Percentiles rank a stretch among this genome's conserved stretches.
These are phyloP conservation scores for Phytopythium mirpurense DNA, from an alignment of 352 stramenopile species.

Conservation along the genomic window DNA sequence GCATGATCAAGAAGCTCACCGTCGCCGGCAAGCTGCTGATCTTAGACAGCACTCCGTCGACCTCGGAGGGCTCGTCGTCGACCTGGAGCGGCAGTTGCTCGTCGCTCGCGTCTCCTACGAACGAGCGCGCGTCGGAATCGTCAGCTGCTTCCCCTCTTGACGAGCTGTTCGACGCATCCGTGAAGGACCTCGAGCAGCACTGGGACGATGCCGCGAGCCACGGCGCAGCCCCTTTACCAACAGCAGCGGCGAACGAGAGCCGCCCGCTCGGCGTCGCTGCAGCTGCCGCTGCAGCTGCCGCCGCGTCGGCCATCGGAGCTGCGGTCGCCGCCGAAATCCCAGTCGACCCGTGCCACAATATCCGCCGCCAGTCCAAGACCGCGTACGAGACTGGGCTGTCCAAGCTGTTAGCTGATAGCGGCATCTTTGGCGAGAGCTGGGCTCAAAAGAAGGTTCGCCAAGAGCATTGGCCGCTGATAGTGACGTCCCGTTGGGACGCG, in stretches of 20 bases:
- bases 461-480: too few species aligned
- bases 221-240: neutral
- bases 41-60: conserved; percentile 20
- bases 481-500: too few species aligned
- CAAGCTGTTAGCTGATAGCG: conserved; percentile 50
- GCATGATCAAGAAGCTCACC: conserved; percentile 47
- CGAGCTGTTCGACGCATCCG: conserved; percentile 1
- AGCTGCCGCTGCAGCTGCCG: neutral
- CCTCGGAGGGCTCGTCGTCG: conserved; percentile 10
- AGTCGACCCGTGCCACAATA: conserved; percentile 17
- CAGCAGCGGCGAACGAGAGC: conserved; percentile 12
- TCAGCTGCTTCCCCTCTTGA: neutral
- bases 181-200: conserved; percentile 1
- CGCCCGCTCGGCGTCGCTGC: neutral
- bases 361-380: conserved; percentile 50
- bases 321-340: neutral
- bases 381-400: conserved; percentile 64
- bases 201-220: neutral
- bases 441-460: conserved; percentile 88
- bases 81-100: conserved; percentile 5
- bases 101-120: neutral
- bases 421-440: conserved; percentile 92
- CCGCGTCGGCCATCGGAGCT: neutral
- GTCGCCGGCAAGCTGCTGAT: conserved; percentile 62
- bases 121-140: neutral